A percentile compares a stretch with the other conserved stretches of the same genome.
Conservation (phyloP, 495 filamentous ascomycete species). For the Penicillium egyptiacum region DNA sequence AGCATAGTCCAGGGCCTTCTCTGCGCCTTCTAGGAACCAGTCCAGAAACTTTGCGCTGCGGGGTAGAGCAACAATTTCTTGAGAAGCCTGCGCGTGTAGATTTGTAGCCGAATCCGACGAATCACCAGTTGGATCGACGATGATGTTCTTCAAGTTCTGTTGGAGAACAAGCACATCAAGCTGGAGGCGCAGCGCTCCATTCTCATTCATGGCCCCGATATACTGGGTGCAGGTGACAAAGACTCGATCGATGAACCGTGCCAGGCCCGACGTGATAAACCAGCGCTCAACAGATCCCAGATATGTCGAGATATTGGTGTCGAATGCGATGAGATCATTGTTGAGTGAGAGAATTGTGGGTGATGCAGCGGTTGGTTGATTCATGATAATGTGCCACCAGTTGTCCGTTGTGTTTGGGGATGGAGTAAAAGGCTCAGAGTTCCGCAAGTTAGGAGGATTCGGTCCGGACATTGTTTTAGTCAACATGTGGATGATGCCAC, state of each 20-base stretch:
- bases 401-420: slow-evolving; percentile 54
- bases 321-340: slow-evolving; percentile 75
- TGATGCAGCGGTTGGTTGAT: slow-evolving; percentile 76
- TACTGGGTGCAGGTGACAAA: slow-evolving; percentile 63
- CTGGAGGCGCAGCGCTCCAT: slow-evolving; percentile 77
- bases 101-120: slow-evolving; percentile 3
- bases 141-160: slow-evolving; percentile 92
- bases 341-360: slow-evolving; percentile 75
- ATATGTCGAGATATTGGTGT: slow-evolving; percentile 72
- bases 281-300: slow-evolving; percentile 59
- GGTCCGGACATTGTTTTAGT: slow-evolving; percentile 49
- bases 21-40: slow-evolving; percentile 75
- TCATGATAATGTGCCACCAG: slow-evolving; percentile 72
- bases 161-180: slow-evolving; percentile 92
- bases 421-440: slow-evolving; percentile 47
- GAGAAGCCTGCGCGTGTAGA: slow-evolving; percentile 9
- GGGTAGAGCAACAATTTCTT: slow-evolving; percentile 62
- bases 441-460: slow-evolving; percentile 36
- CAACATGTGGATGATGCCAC: slow-evolving; percentile 70
- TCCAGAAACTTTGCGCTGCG: slow-evolving; percentile 75
- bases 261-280: slow-evolving; percentile 74
- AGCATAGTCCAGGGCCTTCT: slow-evolving; percentile 63
- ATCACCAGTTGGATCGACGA: slow-evolving; percentile 32
- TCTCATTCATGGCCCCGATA: slow-evolving; percentile 69
- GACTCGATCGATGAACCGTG: slow-evolving; percentile 65